Evolutionary conservation across 768 basidiomycete species (phyloP).

Genomic region (Collybia nuda): DNA sequence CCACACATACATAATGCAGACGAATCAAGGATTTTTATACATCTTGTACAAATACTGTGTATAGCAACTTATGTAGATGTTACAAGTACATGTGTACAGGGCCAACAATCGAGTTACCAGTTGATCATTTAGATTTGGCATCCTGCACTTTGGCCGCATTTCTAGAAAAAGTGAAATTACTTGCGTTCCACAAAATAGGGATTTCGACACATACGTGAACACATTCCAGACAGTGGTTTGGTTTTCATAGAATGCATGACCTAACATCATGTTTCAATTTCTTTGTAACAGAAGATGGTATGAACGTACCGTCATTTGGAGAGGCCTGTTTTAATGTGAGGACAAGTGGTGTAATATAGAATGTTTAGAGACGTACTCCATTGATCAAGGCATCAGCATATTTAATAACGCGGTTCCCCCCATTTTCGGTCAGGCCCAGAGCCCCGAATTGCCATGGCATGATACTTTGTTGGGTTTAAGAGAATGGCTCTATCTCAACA

Average conservation of each 20-base stretch:
- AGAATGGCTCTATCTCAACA: too few relatives aligned
- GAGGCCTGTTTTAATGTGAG: constrained; percentile 33
- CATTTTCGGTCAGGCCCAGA: constrained; percentile 45
- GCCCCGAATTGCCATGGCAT: constrained; percentile 62
- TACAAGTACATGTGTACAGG: too few relatives aligned
- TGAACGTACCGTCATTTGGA: constrained; percentile 49
- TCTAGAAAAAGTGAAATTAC: constrained; percentile 17
- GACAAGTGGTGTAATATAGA: not conserved
- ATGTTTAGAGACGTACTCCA: constrained; percentile 29
- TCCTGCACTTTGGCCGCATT: constrained; percentile 33
- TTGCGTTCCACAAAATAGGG: not conserved
- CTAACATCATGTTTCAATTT: constrained; percentile 21
- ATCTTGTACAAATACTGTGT: too few relatives aligned
- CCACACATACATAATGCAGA: too few relatives aligned
- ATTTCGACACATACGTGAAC: constrained; percentile 40
- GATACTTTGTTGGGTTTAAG: constrained; percentile 30
- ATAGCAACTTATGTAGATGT: too few relatives aligned
- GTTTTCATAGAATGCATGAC: constrained; percentile 51
- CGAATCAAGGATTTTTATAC: too few relatives aligned
- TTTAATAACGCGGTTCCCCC: constrained; percentile 53
- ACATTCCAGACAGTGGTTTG: constrained; percentile 50
- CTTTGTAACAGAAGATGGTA: not conserved
- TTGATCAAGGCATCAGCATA: constrained; percentile 52
- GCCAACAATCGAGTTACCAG: not conserved
- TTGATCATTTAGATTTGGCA: constrained; percentile 24